A percentile compares a stretch with the other conserved stretches of the same genome.
Evolutionary conservation across 129 eudicot species (phyloP).

Genomic region (Smallanthus sonchifolius): DNA sequence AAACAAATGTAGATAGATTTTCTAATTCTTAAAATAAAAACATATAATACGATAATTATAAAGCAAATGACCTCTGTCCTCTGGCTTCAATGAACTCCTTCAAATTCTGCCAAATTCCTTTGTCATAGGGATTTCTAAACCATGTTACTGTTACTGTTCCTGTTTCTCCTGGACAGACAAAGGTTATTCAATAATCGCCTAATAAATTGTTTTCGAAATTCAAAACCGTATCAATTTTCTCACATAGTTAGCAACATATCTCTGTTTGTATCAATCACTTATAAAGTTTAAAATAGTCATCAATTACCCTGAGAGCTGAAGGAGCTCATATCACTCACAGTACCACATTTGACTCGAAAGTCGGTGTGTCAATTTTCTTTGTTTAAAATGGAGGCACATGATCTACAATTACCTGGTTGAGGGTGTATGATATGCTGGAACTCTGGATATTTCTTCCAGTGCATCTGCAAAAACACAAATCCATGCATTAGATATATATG

Average conservation of each 20-base stretch:
- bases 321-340: conserved; percentile 2
- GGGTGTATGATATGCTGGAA: conserved; percentile 32
- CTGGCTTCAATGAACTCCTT: conserved; percentile 42
- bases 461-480: conserved; percentile 46
- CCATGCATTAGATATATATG: neutral
- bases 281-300: neutral
- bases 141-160: conserved; percentile 2
- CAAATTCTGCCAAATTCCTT: conserved; percentile 54
- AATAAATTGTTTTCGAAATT: conserved; percentile 5
- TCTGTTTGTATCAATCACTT: conserved; percentile 1
- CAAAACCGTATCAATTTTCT: neutral
- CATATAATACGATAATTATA: neutral
- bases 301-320: conserved; percentile 1
- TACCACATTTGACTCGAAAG: neutral
- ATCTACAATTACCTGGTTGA: conserved; percentile 36
- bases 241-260: neutral
- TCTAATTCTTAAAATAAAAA: neutral
- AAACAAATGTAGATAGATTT: neutral
- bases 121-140: conserved; percentile 63
- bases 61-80: conserved; percentile 9
- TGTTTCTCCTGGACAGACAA: conserved; percentile 35
- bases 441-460: conserved; percentile 79
- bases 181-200: too few species aligned
- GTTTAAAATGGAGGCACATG: neutral
- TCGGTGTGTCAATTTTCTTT: neutral